Evolutionary conservation across 257 asterid genomes (phyloP).

Genomic region (Scutellaria baicalensis): DNA sequence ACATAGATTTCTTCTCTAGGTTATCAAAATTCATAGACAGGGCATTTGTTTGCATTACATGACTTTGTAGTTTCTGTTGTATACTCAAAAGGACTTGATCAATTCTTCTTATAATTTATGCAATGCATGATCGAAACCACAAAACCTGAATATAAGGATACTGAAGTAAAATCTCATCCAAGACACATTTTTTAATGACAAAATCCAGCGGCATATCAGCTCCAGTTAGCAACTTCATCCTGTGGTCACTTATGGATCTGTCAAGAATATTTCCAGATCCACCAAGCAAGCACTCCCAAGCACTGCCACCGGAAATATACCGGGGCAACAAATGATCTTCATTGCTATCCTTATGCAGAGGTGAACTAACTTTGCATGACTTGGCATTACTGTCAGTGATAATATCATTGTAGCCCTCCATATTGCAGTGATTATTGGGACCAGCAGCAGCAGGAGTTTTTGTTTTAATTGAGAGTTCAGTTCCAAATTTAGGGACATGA

Average conservation of each 20-base stretch:
- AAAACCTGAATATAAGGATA: constrained; percentile 49
- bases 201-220: constrained; percentile 86
- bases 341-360: constrained; percentile 22
- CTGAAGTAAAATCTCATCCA: constrained; percentile 91
- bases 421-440: constrained; percentile 11
- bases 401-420: constrained; percentile 19
- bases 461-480: constrained; percentile 29
- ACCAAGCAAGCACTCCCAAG: constrained; percentile 83
- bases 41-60: background rate
- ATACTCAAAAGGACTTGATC: background rate
- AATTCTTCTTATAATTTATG: background rate
- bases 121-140: background rate
- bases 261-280: constrained; percentile 34
- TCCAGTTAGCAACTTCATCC: constrained; percentile 39
- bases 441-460: constrained; percentile 30
- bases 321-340: constrained; percentile 21
- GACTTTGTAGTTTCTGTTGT: constrained; percentile 4
- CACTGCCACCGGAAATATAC: constrained; percentile 53
- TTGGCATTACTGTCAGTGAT: constrained; percentile 19
- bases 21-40: constrained; percentile 2
- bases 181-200: constrained; percentile 67
- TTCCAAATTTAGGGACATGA: constrained; percentile 25
- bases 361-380: constrained; percentile 18
- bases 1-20: background rate
- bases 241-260: constrained; percentile 26